Conservation (phyloP, 306 rosid species). For the Betula pendula region DNA sequence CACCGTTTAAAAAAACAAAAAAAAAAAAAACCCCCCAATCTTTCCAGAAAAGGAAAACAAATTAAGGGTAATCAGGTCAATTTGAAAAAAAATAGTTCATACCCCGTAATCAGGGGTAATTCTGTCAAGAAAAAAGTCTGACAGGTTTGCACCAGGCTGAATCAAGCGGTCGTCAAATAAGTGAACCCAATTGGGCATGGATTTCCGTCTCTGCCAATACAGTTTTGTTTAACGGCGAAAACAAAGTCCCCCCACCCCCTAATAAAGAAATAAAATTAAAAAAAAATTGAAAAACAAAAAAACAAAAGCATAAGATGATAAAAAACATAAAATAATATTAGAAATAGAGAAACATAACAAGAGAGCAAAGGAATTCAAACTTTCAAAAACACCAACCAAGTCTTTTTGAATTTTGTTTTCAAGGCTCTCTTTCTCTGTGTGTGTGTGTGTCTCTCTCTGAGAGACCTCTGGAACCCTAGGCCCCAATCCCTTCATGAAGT, state of each 20-base stretch:
- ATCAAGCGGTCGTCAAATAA: slow-evolving; percentile 29
- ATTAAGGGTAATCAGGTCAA: too few relatives aligned
- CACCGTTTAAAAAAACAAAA: too few relatives aligned
- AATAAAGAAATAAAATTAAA: neutral
- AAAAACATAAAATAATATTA: slow-evolving; percentile 16
- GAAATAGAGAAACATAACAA: slow-evolving; percentile 24
- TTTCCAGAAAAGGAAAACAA: neutral
- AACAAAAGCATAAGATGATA: too few relatives aligned
- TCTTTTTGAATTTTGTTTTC: slow-evolving; percentile 19
- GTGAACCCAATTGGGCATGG: slow-evolving; percentile 23
- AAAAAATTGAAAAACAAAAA: neutral
- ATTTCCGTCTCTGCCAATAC: slow-evolving; percentile 26
- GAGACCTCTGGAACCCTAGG: slow-evolving; percentile 44
- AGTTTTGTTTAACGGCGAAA: slow-evolving; percentile 32
- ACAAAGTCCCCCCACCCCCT: too few relatives aligned
- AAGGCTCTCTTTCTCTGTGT: slow-evolving; percentile 19
- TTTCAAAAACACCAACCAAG: slow-evolving; percentile 7
- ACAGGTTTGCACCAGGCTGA: slow-evolving; percentile 39
- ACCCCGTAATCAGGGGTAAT: neutral
- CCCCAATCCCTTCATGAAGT: slow-evolving; percentile 1
- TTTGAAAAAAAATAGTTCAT: neutral
- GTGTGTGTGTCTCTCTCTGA: neutral
- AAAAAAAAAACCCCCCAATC: too few relatives aligned
- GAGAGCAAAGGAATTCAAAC: slow-evolving; percentile 6
- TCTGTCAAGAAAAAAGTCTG: slow-evolving; percentile 24